Conservation (phyloP, 306 rosid species). For the Casuarina glauca region DNA sequence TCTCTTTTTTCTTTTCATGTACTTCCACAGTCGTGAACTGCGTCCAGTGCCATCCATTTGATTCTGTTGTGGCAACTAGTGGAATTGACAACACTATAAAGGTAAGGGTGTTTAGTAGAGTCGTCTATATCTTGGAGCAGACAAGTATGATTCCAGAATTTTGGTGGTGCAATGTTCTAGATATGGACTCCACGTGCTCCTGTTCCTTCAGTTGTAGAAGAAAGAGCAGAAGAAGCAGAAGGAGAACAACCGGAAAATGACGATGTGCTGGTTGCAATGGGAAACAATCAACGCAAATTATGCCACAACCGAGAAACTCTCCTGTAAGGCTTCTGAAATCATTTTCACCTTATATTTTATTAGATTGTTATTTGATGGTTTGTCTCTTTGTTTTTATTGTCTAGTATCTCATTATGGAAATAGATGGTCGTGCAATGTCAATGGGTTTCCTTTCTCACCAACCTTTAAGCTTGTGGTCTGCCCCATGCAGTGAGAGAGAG, state of each 20-base stretch:
- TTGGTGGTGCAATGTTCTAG: slow-evolving; percentile 44
- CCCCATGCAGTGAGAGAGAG: not conserved
- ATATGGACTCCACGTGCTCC: slow-evolving; percentile 88
- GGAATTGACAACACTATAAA: slow-evolving; percentile 95
- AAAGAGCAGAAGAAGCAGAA: slow-evolving; percentile 76
- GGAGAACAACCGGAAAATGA: slow-evolving; percentile 70
- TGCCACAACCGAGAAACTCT: slow-evolving; percentile 64
- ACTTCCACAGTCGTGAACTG: slow-evolving; percentile 79
- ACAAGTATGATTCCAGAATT: slow-evolving; percentile 32
- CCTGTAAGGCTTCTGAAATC: slow-evolving; percentile 59
- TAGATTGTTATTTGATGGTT: slow-evolving; percentile 14
- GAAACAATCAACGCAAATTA: slow-evolving; percentile 71
- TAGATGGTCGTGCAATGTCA: not conserved
- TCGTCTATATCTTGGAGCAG: slow-evolving; percentile 13
- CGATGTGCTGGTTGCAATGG: slow-evolving; percentile 65
- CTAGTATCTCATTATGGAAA: not conserved
- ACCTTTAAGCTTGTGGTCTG: not conserved
- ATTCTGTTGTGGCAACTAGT: slow-evolving; percentile 92
- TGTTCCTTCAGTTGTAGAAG: slow-evolving; percentile 71
- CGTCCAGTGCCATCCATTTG: slow-evolving; percentile 88
- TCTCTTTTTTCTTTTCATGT: slow-evolving; percentile 22
- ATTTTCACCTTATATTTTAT: slow-evolving; percentile 6
- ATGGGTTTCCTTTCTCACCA: not conserved
- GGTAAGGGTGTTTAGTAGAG: slow-evolving; percentile 44
- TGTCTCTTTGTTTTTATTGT: not conserved